Conservation (phyloP, 768 basidiomycete genomes). For the Pleurotus platypus region DNA sequence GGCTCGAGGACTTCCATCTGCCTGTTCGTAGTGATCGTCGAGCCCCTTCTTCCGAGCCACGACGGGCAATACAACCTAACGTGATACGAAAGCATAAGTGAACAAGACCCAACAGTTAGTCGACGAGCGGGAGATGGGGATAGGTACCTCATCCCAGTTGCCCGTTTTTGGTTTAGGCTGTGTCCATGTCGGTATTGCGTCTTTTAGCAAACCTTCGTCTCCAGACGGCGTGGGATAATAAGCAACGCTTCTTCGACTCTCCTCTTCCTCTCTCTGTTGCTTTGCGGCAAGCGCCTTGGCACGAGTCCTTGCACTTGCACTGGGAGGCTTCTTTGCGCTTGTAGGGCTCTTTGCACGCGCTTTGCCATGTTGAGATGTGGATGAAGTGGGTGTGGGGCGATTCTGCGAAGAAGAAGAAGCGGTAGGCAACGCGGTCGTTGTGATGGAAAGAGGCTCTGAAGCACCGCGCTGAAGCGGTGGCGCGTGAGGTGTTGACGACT, state of each 20-base stretch:
- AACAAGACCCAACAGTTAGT: slow-evolving; percentile 3
- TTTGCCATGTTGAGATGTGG: slow-evolving; percentile 14
- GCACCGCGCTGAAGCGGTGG: slow-evolving; percentile 30
- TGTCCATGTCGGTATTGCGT: slow-evolving; percentile 84
- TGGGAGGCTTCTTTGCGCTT: slow-evolving; percentile 25
- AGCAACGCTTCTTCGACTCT: slow-evolving; percentile 56
- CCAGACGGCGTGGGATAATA: slow-evolving; percentile 61
- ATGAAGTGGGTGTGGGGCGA: slow-evolving; percentile 19
- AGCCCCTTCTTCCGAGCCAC: slow-evolving; percentile 82
- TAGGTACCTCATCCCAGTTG: slow-evolving; percentile 81
- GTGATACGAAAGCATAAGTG: not conserved
- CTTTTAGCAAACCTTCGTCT: slow-evolving; percentile 50
- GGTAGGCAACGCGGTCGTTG: slow-evolving; percentile 16
- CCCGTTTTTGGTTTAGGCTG: slow-evolving; percentile 64
- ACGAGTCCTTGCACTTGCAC: slow-evolving; percentile 36
- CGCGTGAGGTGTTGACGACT: slow-evolving; percentile 43
- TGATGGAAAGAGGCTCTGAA: slow-evolving; percentile 34
- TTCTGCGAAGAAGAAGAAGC: slow-evolving; percentile 27
- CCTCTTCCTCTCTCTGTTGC: slow-evolving; percentile 37
- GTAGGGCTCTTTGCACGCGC: slow-evolving; percentile 18
- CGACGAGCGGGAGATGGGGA: slow-evolving; percentile 4
- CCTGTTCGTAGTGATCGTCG: slow-evolving; percentile 64
- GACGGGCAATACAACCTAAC: slow-evolving; percentile 77
- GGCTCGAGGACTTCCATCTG: slow-evolving; percentile 63
- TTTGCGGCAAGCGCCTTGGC: slow-evolving; percentile 16